phyloP scores from a whole-genome alignment of 1,139 yeast species.

The Kurtzmaniella quercitrusa region DNA sequence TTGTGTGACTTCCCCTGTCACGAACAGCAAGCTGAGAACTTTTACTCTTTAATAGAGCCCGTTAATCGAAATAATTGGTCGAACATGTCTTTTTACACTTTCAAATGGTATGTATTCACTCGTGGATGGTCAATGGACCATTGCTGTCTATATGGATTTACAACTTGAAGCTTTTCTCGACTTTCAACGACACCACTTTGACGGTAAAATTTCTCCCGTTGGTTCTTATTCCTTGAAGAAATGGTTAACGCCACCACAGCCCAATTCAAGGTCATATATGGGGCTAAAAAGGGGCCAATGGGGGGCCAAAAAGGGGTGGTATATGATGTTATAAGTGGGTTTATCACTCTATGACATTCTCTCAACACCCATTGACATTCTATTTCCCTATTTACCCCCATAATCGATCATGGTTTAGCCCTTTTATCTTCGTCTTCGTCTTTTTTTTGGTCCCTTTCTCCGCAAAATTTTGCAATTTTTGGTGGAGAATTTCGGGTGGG shows the following conservation, averaged over 20 bases:
- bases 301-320: background rate
- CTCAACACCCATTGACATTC: no score
- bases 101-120: slow-evolving; percentile 8
- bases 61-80: background rate
- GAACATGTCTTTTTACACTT: slow-evolving; percentile 8
- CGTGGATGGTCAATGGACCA: background rate
- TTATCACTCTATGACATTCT: no score
- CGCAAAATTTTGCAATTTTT: background rate
- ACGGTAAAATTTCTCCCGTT: no score
- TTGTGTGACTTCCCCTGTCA: slow-evolving; percentile 4
- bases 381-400: no score
- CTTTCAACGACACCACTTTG: no score
- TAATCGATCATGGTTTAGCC: no score
- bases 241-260: no score
- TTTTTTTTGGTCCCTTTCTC: background rate
- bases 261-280: no score
- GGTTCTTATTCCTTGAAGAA: no score
- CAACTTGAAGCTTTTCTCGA: background rate
- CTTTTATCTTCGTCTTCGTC: no score
- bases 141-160: background rate
- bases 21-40: slow-evolving; percentile 1
- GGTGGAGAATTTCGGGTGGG: background rate
- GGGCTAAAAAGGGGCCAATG: background rate
- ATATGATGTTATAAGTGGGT: no score
- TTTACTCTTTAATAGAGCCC: background rate